Conservation (phyloP, 495 filamentous ascomycete genomes). For the Penicillium odoratum region DNA sequence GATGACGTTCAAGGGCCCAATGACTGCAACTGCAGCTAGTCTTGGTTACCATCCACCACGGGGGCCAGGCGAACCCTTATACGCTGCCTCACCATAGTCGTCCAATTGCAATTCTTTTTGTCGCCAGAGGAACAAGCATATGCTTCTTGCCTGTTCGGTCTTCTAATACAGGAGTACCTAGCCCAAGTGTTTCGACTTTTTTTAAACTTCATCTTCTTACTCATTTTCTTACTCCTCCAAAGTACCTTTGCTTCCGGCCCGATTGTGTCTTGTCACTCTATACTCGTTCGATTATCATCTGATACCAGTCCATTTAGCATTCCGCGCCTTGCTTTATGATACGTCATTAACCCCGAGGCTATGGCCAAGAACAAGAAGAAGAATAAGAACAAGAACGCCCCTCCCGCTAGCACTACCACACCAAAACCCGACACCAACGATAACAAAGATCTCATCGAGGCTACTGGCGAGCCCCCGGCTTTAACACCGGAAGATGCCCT, state of each 20-base stretch:
- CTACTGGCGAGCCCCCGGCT: slow-evolving; percentile 31
- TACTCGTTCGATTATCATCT: slow-evolving; percentile 32
- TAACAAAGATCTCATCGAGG: slow-evolving; percentile 16
- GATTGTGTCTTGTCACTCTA: slow-evolving; percentile 33
- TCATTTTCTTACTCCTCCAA: slow-evolving; percentile 21
- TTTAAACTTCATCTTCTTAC: slow-evolving; percentile 31
- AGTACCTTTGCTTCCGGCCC: slow-evolving; percentile 29
- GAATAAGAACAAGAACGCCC: slow-evolving; percentile 33
- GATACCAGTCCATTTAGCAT: slow-evolving; percentile 24
- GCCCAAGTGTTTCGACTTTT: slow-evolving; percentile 19
- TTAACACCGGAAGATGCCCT: slow-evolving; percentile 37
- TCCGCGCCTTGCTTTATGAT: slow-evolving; percentile 28
- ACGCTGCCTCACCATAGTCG: slow-evolving; percentile 42
- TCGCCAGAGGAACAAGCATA: slow-evolving; percentile 31
- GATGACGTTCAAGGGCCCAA: slow-evolving; percentile 39
- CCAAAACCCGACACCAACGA: slow-evolving; percentile 29
- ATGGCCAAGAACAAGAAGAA: slow-evolving; percentile 43
- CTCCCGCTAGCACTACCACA: slow-evolving; percentile 27
- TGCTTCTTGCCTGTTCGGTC: slow-evolving; percentile 30
- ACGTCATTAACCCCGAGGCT: slow-evolving; percentile 36
- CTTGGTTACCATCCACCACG: slow-evolving; percentile 31
- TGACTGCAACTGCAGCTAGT: slow-evolving; percentile 25
- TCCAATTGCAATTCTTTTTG: slow-evolving; percentile 26
- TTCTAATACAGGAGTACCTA: slow-evolving; percentile 37
- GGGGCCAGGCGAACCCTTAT: slow-evolving; percentile 37